These are phyloP conservation scores for Pistacia atlantica DNA, from an alignment of 345 rosid genomes.

Conservation along the genomic window DNA sequence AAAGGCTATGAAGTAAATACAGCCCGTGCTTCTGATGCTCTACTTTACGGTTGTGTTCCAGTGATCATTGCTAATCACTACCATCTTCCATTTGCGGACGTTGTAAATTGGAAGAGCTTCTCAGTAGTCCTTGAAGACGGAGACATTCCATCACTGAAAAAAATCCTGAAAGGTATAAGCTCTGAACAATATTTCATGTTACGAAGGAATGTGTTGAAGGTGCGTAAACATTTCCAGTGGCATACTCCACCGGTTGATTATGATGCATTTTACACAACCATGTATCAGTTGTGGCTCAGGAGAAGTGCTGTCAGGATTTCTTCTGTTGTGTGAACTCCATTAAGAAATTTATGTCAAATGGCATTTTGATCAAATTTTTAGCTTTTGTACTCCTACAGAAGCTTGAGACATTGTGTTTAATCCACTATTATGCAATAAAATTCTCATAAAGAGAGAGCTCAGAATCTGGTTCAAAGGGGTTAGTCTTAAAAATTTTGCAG, in stretches of 20 bases:
- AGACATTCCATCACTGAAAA: conserved; percentile 56
- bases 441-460: background rate
- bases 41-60: conserved; percentile 56
- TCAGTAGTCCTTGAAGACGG: conserved; percentile 43
- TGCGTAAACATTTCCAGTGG: conserved; percentile 60
- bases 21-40: conserved; percentile 48
- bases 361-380: background rate
- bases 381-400: background rate
- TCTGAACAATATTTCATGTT: conserved; percentile 27
- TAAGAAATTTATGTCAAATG: background rate
- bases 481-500: background rate
- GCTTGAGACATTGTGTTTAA: background rate
- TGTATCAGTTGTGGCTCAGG: conserved; percentile 62
- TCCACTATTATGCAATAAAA: background rate
- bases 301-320: conserved; percentile 33
- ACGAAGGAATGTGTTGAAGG: conserved; percentile 46
- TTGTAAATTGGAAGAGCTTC: conserved; percentile 57
- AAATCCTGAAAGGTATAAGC: conserved; percentile 37
- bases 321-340: background rate
- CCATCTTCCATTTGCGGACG: conserved; percentile 55
- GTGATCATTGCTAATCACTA: conserved; percentile 62
- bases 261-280: conserved; percentile 54
- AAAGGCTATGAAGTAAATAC: conserved; percentile 61
- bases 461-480: background rate
- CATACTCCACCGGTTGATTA: conserved; percentile 41